These are phyloP conservation scores for Cyclotella choctawhatcheeana DNA, from an alignment of 108 stramenopile species.

Conservation along the genomic window DNA sequence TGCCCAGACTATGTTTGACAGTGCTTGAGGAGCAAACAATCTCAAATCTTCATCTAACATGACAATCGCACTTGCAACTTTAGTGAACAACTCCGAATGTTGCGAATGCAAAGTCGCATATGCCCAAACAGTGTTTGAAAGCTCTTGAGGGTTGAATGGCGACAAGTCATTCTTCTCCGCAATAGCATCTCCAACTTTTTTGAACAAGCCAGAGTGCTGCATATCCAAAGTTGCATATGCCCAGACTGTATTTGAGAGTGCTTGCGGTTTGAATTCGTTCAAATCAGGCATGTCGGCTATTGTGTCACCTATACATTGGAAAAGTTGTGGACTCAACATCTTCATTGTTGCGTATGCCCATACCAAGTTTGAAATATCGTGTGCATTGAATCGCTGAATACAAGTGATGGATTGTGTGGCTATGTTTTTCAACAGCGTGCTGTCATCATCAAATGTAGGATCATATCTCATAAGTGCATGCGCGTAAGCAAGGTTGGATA, in stretches of 20 bases:
- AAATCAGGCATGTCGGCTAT: background rate
- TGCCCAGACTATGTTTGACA: slow-evolving; percentile 28
- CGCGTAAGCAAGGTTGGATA: slow-evolving; percentile 3
- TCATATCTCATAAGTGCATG: background rate
- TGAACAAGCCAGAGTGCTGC: background rate
- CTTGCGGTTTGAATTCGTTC: background rate
- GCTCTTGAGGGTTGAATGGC: background rate
- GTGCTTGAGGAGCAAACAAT: slow-evolving; percentile 5
- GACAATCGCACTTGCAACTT: background rate
- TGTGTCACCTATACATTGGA: background rate
- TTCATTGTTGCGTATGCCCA: slow-evolving; percentile 5
- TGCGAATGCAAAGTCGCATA: slow-evolving; percentile 2
- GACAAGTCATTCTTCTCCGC: background rate
- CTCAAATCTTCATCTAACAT: background rate
- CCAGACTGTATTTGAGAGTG: background rate
- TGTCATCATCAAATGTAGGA: background rate
- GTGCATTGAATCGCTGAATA: background rate
- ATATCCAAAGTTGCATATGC: background rate
- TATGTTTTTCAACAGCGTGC: background rate
- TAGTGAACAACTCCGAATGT: slow-evolving; percentile 6
- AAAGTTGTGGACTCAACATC: background rate
- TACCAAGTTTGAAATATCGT: background rate
- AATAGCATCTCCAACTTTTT: background rate
- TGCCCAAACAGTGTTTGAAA: slow-evolving; percentile 19
- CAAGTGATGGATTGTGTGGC: background rate